Evolutionary conservation across 306 rosid species (phyloP), one percentile per base, ranked within the genome.

Genomic region (Fragaria nilgerrensis): DNA sequence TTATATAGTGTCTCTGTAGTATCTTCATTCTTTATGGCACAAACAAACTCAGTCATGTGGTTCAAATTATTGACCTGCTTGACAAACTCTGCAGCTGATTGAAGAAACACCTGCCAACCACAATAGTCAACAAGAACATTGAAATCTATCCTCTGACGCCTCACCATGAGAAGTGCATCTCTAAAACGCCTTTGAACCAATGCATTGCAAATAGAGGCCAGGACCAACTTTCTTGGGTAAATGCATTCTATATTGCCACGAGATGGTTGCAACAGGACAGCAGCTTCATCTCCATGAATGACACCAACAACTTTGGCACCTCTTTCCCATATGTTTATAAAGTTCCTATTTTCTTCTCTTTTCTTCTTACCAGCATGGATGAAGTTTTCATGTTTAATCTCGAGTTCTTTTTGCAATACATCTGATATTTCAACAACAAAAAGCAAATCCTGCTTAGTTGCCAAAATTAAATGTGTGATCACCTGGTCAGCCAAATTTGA

Each of bases 111-210:
- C 78, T 81, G 86, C 90, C 89, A 91, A 63, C 99, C 96, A 86
- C 93, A 82, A 71, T 85, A 87, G 84, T 95, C 97, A 66, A 91
- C 96, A 76, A 95, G 84, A 72, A 91, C 85, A 70, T 92, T 95
- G 82, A 95, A 95, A 82, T 95, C 97, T 86, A 95, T 95, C 84
- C 97, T 85, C 63, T 95, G 99, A 69, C 97, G 94, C 87, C 99
- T 92, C 69, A 95, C 91, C 97, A 95, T 87, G 79, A 89, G 89
- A 71, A 95, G 82, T 58, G 98, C 97, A 81, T 91, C 96, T 86
- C 81, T 91, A 78, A 90, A 95, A 70, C 96, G 97, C 81, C 80
- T 85, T 79, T 88, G 96, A 73, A 81, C 79, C 81, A 95, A 82
- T 81, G 98, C 97, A 85, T 89, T 90, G 68, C 87, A 76, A 69